Percentiles rank a stretch among this genome's conserved stretches.
Evolutionary conservation across 2,329 filamentous ascomycete species (phyloP).

Genomic region (Esteya vermicola): DNA sequence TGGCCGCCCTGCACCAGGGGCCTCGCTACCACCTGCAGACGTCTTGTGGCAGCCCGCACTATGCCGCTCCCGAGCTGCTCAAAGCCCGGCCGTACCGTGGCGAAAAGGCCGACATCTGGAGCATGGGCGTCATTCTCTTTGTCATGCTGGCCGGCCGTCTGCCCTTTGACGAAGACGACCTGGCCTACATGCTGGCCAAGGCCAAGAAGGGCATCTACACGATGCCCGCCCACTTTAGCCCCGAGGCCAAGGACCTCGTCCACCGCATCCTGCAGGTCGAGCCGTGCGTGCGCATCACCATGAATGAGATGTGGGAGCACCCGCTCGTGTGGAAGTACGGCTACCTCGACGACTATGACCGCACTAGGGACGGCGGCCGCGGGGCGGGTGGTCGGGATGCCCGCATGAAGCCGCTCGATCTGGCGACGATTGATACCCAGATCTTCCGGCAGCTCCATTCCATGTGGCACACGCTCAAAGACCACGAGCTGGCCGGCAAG

Average conservation of each 20-base stretch:
- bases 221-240: slow-evolving; percentile 47
- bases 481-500: slow-evolving; percentile 54
- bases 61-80: slow-evolving; percentile 86
- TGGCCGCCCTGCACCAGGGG: slow-evolving; percentile 83
- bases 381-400: slow-evolving; percentile 45
- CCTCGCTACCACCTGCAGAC: slow-evolving; percentile 67
- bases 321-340: slow-evolving; percentile 77
- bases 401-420: slow-evolving; percentile 40
- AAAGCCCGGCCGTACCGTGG: slow-evolving; percentile 66
- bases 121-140: slow-evolving; percentile 78
- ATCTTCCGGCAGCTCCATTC: slow-evolving; percentile 76
- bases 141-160: slow-evolving; percentile 72
- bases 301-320: slow-evolving; percentile 74
- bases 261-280: slow-evolving; percentile 64
- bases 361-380: slow-evolving; percentile 25
- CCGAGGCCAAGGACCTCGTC: slow-evolving; percentile 65
- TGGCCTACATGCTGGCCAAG: slow-evolving; percentile 46
- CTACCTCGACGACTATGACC: slow-evolving; percentile 55
- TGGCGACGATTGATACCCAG: slow-evolving; percentile 62
- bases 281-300: slow-evolving; percentile 63
- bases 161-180: slow-evolving; percentile 61
- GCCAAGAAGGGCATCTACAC: slow-evolving; percentile 46
- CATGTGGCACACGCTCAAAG: slow-evolving; percentile 76
- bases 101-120: slow-evolving; percentile 86
- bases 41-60: slow-evolving; percentile 91